Conservation (phyloP, 352 stramenopile species). For the Elongisporangium undulatum region DNA sequence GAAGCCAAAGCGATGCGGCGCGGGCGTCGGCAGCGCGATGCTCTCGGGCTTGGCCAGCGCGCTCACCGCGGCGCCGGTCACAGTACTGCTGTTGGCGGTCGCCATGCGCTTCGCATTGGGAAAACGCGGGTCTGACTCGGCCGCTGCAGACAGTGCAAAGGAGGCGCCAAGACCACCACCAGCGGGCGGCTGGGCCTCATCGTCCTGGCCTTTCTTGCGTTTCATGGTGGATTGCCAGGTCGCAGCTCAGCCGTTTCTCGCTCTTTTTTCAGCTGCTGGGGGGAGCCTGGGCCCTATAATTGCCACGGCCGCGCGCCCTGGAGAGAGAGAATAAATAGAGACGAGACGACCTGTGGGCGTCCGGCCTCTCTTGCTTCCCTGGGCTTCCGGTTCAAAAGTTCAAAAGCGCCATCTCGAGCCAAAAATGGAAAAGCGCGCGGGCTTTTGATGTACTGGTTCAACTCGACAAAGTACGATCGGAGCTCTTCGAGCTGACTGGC, state of each 20-base stretch:
- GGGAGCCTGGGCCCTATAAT: not conserved
- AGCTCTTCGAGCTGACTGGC: not conserved
- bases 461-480: not conserved
- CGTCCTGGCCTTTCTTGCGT: not conserved
- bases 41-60: not conserved
- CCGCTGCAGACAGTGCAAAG: not conserved
- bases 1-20: slow-evolving; percentile 16
- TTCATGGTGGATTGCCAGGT: not conserved
- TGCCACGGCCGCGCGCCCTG: not conserved
- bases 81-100: not conserved
- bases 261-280: not conserved
- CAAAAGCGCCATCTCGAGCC: not conserved
- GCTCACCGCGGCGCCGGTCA: not conserved
- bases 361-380: not conserved
- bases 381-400: not conserved
- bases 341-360: not conserved
- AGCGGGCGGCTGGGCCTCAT: not conserved
- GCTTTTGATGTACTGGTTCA: not conserved
- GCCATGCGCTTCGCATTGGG: not conserved
- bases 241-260: not conserved
- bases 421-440: not conserved
- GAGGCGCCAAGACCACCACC: not conserved
- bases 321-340: not conserved
- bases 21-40: slow-evolving; percentile 1
- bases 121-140: not conserved